phyloP scores from a whole-genome alignment of 306 rosid genomes.

The Quercus variabilis region DNA sequence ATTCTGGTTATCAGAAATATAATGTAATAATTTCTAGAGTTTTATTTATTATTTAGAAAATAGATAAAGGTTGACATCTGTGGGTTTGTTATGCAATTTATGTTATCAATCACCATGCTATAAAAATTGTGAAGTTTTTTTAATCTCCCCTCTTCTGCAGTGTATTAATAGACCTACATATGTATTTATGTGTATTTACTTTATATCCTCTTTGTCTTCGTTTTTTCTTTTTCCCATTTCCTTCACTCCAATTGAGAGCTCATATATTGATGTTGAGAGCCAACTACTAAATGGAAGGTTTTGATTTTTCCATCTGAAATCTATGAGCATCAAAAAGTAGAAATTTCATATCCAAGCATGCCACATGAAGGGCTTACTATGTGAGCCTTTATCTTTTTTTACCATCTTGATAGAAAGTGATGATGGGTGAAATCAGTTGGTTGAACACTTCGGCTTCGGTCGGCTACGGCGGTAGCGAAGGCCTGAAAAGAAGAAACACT shows the following conservation, averaged over 20 bases:
- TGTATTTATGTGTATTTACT: not conserved
- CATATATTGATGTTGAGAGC: not conserved
- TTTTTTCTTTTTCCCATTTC: not conserved
- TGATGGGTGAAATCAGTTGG: too few relatives aligned
- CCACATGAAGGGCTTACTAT: not conserved
- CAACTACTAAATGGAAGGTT: not conserved
- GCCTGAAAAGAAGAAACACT: too few relatives aligned
- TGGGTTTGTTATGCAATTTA: not conserved
- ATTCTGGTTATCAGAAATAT: constrained; percentile 84
- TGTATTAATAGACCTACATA: not conserved
- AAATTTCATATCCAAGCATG: not conserved
- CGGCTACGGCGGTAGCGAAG: too few relatives aligned
- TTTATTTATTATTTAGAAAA: not conserved
- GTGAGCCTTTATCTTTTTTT: not conserved
- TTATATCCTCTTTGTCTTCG: not conserved
- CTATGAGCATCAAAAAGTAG: not conserved
- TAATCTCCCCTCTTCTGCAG: not conserved
- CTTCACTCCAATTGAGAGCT: not conserved
- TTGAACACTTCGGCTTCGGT: too few relatives aligned
- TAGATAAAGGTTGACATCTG: not conserved
- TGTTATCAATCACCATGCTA: not conserved
- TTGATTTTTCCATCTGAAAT: not conserved
- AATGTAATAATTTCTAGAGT: constrained; percentile 52
- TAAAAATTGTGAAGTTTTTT: not conserved
- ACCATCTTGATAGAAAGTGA: not conserved